Evolutionary conservation across 441 rosid genomes (phyloP).

Genomic region (Rhodomyrtus psidioides): DNA sequence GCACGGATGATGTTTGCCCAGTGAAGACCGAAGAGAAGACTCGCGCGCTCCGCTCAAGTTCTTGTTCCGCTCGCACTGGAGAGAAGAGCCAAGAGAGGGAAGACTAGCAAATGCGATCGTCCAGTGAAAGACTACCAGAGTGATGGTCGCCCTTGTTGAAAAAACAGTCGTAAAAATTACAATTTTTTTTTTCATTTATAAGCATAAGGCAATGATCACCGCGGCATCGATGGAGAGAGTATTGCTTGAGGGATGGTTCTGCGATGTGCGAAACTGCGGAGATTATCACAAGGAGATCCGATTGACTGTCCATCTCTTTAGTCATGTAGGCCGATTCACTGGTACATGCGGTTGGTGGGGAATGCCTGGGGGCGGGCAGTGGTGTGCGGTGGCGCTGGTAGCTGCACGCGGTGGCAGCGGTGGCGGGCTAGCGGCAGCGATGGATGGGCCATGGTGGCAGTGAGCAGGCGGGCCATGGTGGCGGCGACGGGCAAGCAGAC

Average conservation of each 20-base stretch:
- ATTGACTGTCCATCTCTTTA: slow-evolving; percentile 22
- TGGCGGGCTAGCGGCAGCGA: too few species aligned
- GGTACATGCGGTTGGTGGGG: background rate
- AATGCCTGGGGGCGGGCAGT: too few species aligned
- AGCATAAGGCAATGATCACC: slow-evolving; percentile 21
- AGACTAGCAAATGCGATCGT: background rate
- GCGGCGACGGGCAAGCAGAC: too few species aligned
- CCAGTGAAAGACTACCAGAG: background rate
- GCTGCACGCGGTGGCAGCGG: too few species aligned
- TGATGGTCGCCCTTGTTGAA: background rate
- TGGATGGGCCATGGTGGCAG: too few species aligned
- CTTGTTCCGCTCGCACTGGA: background rate
- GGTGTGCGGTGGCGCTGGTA: too few species aligned
- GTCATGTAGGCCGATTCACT: slow-evolving; percentile 25
- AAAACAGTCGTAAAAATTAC: background rate
- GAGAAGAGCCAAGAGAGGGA: background rate
- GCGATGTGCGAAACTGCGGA: slow-evolving; percentile 7
- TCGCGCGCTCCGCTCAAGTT: background rate
- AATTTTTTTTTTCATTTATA: background rate
- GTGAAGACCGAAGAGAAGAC: background rate
- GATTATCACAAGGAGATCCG: background rate
- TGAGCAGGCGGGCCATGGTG: too few species aligned
- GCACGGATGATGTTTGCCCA: slow-evolving; percentile 22
- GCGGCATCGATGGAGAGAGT: slow-evolving; percentile 20
- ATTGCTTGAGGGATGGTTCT: slow-evolving; percentile 15